These are phyloP conservation scores for Zangia roseola DNA, from an alignment of 768 basidiomycete species.

Conservation along the genomic window DNA sequence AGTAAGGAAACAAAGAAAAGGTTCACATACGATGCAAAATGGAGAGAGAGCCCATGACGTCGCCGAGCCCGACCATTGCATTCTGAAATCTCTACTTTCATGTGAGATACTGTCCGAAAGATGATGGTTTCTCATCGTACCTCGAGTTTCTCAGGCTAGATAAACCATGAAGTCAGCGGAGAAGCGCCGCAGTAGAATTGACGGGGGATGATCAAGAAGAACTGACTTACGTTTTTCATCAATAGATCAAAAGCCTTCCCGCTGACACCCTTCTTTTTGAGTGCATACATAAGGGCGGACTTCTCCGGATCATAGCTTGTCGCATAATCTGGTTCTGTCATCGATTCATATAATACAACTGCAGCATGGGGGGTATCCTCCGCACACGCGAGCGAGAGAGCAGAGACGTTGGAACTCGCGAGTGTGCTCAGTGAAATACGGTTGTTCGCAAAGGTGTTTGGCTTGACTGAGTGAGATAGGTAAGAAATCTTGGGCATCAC, in stretches of 20 bases:
- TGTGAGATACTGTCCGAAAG: neutral
- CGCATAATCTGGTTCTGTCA: constrained; percentile 21
- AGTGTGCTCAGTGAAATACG: too few relatives aligned
- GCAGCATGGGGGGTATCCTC: neutral
- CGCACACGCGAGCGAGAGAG: too few relatives aligned
- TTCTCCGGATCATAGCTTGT: constrained; percentile 20
- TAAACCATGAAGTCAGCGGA: too few relatives aligned
- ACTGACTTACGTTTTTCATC: constrained; percentile 17
- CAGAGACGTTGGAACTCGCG: too few relatives aligned
- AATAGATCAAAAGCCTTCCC: constrained; percentile 29
- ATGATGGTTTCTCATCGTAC: constrained; percentile 4
- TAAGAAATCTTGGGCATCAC: too few relatives aligned
- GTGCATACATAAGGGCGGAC: constrained; percentile 22
- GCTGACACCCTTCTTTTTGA: constrained; percentile 15
- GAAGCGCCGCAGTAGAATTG: too few relatives aligned
- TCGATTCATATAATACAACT: constrained; percentile 24
- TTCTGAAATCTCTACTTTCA: constrained; percentile 19
- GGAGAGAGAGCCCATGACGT: constrained; percentile 26
- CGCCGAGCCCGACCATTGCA: constrained; percentile 24
- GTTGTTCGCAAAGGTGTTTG: too few relatives aligned
- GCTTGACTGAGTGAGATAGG: too few relatives aligned
- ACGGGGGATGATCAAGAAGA: too few relatives aligned
- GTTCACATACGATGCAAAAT: constrained; percentile 19
- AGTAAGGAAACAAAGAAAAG: constrained; percentile 4
- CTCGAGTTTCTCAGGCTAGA: constrained; percentile 12